These are phyloP conservation scores for Leishmania gerbilli DNA, from an alignment of 208 protist species.

Conservation along the genomic window DNA sequence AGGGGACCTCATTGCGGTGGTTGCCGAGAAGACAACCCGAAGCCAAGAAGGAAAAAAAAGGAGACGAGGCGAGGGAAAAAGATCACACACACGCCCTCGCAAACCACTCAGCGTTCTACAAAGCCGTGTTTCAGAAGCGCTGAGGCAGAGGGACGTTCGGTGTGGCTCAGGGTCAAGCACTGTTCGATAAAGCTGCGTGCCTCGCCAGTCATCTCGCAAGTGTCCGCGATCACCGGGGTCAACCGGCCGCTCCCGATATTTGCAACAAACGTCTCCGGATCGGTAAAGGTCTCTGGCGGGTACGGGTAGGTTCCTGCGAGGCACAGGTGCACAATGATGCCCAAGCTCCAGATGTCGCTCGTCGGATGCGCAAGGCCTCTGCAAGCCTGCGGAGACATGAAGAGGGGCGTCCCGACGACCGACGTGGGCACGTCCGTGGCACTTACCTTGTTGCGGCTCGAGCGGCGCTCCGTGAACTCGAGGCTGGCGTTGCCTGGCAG, in stretches of 20 bases:
- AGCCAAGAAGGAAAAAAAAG: background rate
- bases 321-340: constrained; percentile 72
- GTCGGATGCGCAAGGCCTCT: constrained; percentile 50
- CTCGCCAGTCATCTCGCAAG: constrained; percentile 17
- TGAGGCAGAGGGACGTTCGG: constrained; percentile 36
- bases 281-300: constrained; percentile 35
- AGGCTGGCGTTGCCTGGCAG: background rate
- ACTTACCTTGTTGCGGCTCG: background rate
- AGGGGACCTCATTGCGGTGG: background rate
- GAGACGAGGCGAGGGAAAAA: background rate
- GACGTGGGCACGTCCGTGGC: background rate
- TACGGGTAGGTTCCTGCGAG: constrained; percentile 67
- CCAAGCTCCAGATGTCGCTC: constrained; percentile 85
- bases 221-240: constrained; percentile 32
- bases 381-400: constrained; percentile 84
- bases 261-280: constrained; percentile 44
- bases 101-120: constrained; percentile 9
- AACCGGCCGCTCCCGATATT: constrained; percentile 34
- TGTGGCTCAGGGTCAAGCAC: constrained; percentile 39
- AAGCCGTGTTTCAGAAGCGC: constrained; percentile 61
- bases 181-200: constrained; percentile 44
- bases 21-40: background rate
- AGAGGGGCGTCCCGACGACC: constrained; percentile 71
- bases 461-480: background rate
- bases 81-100: background rate